Evolutionary conservation across 2,329 filamentous ascomycete species (phyloP).

Genomic region (Taxawa tesnikishii): DNA sequence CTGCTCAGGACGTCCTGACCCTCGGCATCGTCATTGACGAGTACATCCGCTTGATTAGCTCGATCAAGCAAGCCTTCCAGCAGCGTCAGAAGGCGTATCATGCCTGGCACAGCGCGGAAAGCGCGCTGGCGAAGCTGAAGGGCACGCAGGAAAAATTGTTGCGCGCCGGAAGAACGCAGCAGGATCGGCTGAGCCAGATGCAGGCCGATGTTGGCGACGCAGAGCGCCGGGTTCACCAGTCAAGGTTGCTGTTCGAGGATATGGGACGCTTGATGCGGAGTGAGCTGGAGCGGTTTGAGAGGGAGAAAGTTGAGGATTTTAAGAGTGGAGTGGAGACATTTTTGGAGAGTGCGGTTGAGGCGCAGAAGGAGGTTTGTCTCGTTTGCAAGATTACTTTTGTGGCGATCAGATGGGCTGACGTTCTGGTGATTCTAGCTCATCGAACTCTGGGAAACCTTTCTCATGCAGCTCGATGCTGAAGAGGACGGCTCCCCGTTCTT

Average conservation of each 20-base stretch:
- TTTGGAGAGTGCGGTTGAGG: slow-evolving; percentile 90
- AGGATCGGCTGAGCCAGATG: slow-evolving; percentile 86
- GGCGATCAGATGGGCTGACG: too few species aligned
- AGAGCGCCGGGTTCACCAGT: slow-evolving; percentile 84
- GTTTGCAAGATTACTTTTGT: slow-evolving; percentile 21
- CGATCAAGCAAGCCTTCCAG: slow-evolving; percentile 82
- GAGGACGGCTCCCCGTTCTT: slow-evolving; percentile 55
- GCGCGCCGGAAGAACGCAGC: slow-evolving; percentile 86
- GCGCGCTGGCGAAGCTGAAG: slow-evolving; percentile 82
- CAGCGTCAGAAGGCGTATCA: slow-evolving; percentile 95
- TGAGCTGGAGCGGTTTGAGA: slow-evolving; percentile 88
- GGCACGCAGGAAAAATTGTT: slow-evolving; percentile 86
- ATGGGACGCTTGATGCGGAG: slow-evolving; percentile 89
- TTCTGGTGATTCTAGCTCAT: too few species aligned
- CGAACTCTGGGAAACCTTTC: slow-evolving; percentile 96
- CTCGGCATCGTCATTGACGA: slow-evolving; percentile 97
- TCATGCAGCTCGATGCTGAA: slow-evolving; percentile 89
- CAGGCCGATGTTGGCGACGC: slow-evolving; percentile 90
- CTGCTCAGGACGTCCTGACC: slow-evolving; percentile 90
- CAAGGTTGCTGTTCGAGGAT: slow-evolving; percentile 82
- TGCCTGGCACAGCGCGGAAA: slow-evolving; percentile 83
- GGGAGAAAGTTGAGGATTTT: slow-evolving; percentile 97
- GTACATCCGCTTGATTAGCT: slow-evolving; percentile 91
- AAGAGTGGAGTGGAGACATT: slow-evolving; percentile 98
- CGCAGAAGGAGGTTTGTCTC: slow-evolving; percentile 84